Evolutionary conservation across 306 rosid genomes (phyloP).

Genomic region (Coriaria nepalensis): DNA sequence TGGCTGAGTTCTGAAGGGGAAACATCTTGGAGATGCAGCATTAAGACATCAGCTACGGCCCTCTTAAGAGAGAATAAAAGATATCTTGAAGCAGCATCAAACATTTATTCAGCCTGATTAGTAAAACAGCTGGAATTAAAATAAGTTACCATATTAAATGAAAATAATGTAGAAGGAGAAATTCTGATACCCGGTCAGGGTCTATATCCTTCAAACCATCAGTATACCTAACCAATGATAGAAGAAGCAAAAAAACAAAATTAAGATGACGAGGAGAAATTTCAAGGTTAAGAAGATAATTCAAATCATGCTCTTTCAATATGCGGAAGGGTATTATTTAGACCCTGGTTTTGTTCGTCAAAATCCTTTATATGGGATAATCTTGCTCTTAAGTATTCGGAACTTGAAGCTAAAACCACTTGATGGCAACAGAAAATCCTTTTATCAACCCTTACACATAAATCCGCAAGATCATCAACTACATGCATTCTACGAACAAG

Average conservation of each 20-base stretch:
- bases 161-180: neutral
- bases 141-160: neutral
- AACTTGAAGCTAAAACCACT: conserved; percentile 85
- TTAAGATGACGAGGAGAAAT: neutral
- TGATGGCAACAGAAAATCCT: conserved; percentile 67
- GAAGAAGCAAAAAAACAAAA: conserved; percentile 5
- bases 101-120: conserved; percentile 78
- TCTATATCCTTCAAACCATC: conserved; percentile 72
- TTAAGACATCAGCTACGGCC: conserved; percentile 73
- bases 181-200: conserved; percentile 57
- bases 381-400: conserved; percentile 89
- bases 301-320: conserved; percentile 74
- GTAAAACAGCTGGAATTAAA: conserved; percentile 10
- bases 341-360: conserved; percentile 48
- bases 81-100: conserved; percentile 87
- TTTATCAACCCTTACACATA: conserved; percentile 51
- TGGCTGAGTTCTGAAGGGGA: conserved; percentile 82
- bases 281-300: conserved; percentile 6
- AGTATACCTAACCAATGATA: conserved; percentile 68
- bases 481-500: conserved; percentile 30
- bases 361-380: conserved; percentile 68
- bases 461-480: conserved; percentile 70
- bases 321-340: conserved; percentile 44
- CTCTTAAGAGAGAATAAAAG: conserved; percentile 85
- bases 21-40: conserved; percentile 69